Evolutionary conservation across 345 rosid genomes (phyloP).

Genomic region (Pistacia vera): DNA sequence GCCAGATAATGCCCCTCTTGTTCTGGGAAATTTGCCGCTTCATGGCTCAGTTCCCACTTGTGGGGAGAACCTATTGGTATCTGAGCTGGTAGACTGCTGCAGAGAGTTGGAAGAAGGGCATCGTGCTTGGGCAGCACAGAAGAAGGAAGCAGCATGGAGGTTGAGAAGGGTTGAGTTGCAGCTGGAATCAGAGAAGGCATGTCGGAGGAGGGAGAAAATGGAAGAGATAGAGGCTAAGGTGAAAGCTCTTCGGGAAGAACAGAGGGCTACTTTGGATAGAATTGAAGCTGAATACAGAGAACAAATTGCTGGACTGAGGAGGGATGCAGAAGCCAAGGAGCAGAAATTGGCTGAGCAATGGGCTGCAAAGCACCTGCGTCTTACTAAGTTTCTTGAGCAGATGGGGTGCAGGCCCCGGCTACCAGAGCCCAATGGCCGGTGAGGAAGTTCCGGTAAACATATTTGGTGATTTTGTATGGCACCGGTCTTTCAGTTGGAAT

Average conservation of each 20-base stretch:
- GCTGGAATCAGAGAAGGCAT: slow-evolving; percentile 84
- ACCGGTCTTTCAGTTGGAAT: not conserved
- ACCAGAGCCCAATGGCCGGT: slow-evolving; percentile 40
- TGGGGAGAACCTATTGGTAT: slow-evolving; percentile 56
- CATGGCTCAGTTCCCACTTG: slow-evolving; percentile 45
- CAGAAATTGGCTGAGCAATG: slow-evolving; percentile 92
- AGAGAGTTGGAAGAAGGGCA: slow-evolving; percentile 94
- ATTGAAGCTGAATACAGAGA: slow-evolving; percentile 84
- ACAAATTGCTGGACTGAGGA: slow-evolving; percentile 63
- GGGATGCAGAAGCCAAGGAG: slow-evolving; percentile 88
- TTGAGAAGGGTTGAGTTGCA: slow-evolving; percentile 88
- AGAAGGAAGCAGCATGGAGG: slow-evolving; percentile 97
- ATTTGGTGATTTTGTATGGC: not conserved
- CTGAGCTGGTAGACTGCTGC: slow-evolving; percentile 88
- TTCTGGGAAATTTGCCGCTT: slow-evolving; percentile 47
- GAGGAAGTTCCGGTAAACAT: slow-evolving; percentile 14
- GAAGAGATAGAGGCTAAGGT: slow-evolving; percentile 87
- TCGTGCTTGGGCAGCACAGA: slow-evolving; percentile 74
- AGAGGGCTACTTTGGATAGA: slow-evolving; percentile 64
- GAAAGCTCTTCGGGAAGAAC: slow-evolving; percentile 88
- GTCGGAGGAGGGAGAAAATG: slow-evolving; percentile 78
- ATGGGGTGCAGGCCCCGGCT: slow-evolving; percentile 61
- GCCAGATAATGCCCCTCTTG: slow-evolving; percentile 47
- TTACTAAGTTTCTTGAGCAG: slow-evolving; percentile 82
- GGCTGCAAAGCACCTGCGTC: slow-evolving; percentile 68